Base-by-base conservation (phyloP, 2,329 filamentous ascomycete species). In the Juglanconis oblonga region DNA sequence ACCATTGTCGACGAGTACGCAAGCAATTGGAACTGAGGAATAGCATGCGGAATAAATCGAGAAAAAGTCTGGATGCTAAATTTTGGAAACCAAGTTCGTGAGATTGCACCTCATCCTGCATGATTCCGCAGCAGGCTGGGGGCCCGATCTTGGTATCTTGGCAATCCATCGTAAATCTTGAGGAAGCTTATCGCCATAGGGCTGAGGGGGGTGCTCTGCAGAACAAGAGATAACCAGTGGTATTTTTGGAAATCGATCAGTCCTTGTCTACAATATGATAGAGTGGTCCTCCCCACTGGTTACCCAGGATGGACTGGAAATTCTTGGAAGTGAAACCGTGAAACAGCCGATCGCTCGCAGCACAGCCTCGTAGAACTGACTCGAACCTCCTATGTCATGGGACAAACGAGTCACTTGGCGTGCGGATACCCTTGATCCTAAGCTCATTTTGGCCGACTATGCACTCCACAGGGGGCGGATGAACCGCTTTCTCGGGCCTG, bases 281-380 rank as follows among this genome's bases (percentile, higher is more conserved):
- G 24, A 42, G 38, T 14, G 38, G n/a, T 42, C 38, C 38, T 42
- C 11, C 38, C 38, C 38, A 42, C 38, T 14, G 11, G 38, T 13
- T 42, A 13, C 38, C 38, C 38, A 5, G 38, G 38, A 42, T 42
- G 10, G 38, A 42, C 38, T 42, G 10, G 36, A 14, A 40, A n/a
- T 36, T 17, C 17, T 31, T 42, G 35, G 10, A 38, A 14, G 36
- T 7, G 50, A 29, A 33, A 36, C 10, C 29, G 4, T 52, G 50
- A 52, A 52, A 52, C 50, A 52, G 11, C 50, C 35, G 35, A 52
- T 24, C 50, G 14, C 17, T 33, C 24, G 35, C 50, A 52, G 48
- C 50, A 52, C 50, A 52, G 50, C 50, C 50, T 52, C 50, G 38
- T 13, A 24, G 14, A 29, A 6, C 50, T 52, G 50, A 52, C 50